Base-by-base conservation (phyloP, 148 eudicot species). In the Camellia granthamiana region DNA sequence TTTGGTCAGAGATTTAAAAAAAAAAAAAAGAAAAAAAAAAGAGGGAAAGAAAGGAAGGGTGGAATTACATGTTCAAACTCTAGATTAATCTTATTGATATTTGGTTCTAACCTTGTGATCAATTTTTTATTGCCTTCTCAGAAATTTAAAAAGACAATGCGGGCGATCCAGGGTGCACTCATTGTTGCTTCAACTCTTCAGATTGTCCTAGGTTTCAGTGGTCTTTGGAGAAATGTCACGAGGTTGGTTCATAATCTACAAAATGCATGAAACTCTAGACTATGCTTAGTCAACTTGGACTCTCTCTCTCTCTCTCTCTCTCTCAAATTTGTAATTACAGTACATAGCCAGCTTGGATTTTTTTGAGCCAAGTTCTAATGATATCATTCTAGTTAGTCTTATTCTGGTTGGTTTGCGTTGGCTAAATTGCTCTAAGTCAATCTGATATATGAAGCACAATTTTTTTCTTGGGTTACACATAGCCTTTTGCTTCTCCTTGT, bases 191-290 rank as follows among this genome's bases (percentile, higher is more conserved):
- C 99, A 66, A 85, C 92, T 19, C 90, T 94, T 88, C 99, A 97
- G 78, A 97, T 97, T 59, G 95, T 94, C 77, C 90, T 97, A 3
- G 99, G 99, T 81, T 94, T 94, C 85, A 97, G 99, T 87, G 99
- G 99, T 72, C 94, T 97, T 52, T 97, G 99, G 99, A 98, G 99
- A 77, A 90, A 91, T 80, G 95, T 94, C 71, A 85, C 90, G 41
- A 92, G 98, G 99, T 94, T 74, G 19, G 81, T 78, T 83, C 69
- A 43, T 38, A 23, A 52, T 78, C 58, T 62, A 11, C 9, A 44
- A n/a, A 30, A 52, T 77, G 42, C 64, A 54, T 42, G 15, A 68
- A 67, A 41, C 21, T 18, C 6, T 68, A 7, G 16, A 38, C 30
- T 12, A 61, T 63, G 18, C 38, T 43, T 60, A n/a, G 56, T 5